phyloP scores from a whole-genome alignment of 2,329 filamentous ascomycete species.

The Ophiostoma novo-ulmi region DNA sequence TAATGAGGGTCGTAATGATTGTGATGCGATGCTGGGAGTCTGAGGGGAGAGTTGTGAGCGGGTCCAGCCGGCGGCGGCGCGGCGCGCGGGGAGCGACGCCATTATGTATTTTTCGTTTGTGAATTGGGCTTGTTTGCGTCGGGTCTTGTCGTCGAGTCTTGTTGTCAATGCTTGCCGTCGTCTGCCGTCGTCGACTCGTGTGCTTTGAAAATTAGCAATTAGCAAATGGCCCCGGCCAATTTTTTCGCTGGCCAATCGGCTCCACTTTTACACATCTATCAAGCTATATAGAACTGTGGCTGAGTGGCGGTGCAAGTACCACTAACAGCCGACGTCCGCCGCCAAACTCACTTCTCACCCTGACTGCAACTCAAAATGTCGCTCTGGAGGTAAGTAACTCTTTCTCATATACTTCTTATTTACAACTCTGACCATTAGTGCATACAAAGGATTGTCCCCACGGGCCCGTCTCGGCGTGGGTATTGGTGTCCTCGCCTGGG shows the following conservation, averaged over 20 bases:
- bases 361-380: slow-evolving; percentile 29
- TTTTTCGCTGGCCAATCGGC: slow-evolving; percentile 17
- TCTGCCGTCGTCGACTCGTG: background rate
- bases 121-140: too few relatives aligned
- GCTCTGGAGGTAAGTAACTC: slow-evolving; percentile 30
- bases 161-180: background rate
- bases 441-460: slow-evolving; percentile 66
- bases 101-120: background rate
- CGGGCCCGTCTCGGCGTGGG: slow-evolving; percentile 69
- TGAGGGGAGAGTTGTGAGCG: background rate
- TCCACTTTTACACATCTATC: background rate
- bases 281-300: background rate
- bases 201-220: slow-evolving; percentile 8
- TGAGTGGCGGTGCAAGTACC: slow-evolving; percentile 22
- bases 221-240: slow-evolving; percentile 14
- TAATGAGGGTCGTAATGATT: background rate
- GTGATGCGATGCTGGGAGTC: slow-evolving; percentile 12
- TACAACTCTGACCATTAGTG: slow-evolving; percentile 38
- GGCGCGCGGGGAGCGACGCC: slow-evolving; percentile 17
- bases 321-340: slow-evolving; percentile 3
- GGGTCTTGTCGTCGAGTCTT: background rate
- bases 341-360: background rate
- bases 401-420: background rate
- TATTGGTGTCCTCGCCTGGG: slow-evolving; percentile 70
- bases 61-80: slow-evolving; percentile 8